phyloP scores from a whole-genome alignment of 257 asterid species.

The Lavandula angustifolia region DNA sequence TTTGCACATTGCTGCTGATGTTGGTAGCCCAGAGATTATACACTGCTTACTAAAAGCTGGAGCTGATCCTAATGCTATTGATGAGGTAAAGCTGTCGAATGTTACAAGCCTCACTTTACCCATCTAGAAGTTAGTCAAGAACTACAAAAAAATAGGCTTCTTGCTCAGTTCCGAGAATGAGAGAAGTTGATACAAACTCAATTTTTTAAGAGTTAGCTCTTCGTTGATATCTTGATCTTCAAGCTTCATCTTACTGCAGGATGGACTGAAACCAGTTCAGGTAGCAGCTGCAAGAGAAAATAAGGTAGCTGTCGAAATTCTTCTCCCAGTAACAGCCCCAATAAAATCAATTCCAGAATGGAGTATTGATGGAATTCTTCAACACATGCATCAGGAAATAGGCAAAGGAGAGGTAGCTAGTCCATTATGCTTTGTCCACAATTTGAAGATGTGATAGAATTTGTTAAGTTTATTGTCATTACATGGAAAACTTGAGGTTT shows the following conservation, averaged over 20 bases:
- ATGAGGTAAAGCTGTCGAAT: conserved; percentile 58
- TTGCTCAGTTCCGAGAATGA: too few relatives aligned
- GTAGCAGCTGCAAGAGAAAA: conserved; percentile 77
- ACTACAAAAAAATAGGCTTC: too few relatives aligned
- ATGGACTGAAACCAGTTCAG: conserved; percentile 74
- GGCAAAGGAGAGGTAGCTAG: conserved; percentile 51
- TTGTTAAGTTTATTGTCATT: conserved; percentile 7
- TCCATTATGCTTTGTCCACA: conserved; percentile 20
- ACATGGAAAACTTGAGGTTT: background rate
- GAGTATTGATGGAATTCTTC: conserved; percentile 76
- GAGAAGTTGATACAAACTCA: too few relatives aligned
- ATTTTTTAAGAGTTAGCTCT: background rate
- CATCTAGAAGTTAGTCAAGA: conserved; percentile 11
- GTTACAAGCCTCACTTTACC: conserved; percentile 4
- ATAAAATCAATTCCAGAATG: conserved; percentile 54
- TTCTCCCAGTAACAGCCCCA: conserved; percentile 61
- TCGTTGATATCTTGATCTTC: conserved; percentile 17
- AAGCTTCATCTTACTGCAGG: conserved; percentile 53
- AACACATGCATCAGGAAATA: conserved; percentile 56
- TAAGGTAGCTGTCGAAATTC: conserved; percentile 71
- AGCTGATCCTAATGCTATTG: conserved; percentile 77
- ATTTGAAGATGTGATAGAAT: conserved; percentile 1
- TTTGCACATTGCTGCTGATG: conserved; percentile 90
- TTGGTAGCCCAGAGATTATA: conserved; percentile 69
- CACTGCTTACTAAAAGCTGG: conserved; percentile 83